A percentile compares a stretch with the other conserved stretches of the same genome.
Evolutionary conservation across 495 filamentous ascomycete species (phyloP).

Genomic region (Astrothelium macrocarpum): DNA sequence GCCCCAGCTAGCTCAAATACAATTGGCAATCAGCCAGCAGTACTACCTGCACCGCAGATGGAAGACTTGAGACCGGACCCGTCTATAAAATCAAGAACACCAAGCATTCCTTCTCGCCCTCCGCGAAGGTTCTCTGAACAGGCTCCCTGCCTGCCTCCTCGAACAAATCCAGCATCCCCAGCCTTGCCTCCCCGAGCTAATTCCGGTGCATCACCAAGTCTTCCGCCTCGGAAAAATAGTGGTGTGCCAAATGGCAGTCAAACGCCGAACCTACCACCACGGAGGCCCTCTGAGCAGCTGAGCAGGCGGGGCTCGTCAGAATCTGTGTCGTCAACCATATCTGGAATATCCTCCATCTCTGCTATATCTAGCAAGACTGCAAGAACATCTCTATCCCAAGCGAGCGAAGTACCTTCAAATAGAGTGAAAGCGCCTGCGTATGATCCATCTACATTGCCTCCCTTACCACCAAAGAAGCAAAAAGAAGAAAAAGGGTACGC

Average conservation of each 20-base stretch:
- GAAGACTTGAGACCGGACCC: conserved; percentile 17
- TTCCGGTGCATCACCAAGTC: conserved; percentile 36
- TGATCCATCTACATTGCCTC: conserved; percentile 30
- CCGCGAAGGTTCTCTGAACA: conserved; percentile 21
- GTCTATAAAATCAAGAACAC: conserved; percentile 27
- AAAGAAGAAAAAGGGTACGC: conserved; percentile 20
- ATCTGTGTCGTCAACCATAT: conserved; percentile 29
- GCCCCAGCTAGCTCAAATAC: conserved; percentile 26
- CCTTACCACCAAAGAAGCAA: conserved; percentile 27
- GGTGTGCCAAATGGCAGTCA: conserved; percentile 24
- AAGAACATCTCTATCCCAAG: conserved; percentile 15
- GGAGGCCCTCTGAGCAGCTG: conserved; percentile 24
- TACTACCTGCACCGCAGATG: conserved; percentile 27
- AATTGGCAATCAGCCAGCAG: conserved; percentile 40
- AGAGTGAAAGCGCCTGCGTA: conserved; percentile 30
- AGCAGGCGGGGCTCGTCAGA: conserved; percentile 25
- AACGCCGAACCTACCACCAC: conserved; percentile 26
- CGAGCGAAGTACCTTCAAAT: neutral
- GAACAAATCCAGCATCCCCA: conserved; percentile 40
- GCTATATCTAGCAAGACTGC: conserved; percentile 24
- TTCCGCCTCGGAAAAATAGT: conserved; percentile 26
- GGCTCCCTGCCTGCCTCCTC: conserved; percentile 39
- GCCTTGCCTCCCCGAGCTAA: conserved; percentile 41
- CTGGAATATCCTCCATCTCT: conserved; percentile 23
- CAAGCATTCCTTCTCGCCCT: conserved; percentile 38